A percentile compares a stretch with the other conserved stretches of the same genome.
Evolutionary conservation across 495 filamentous ascomycete genomes (phyloP).

Genomic region (Aspergillus biplanus): DNA sequence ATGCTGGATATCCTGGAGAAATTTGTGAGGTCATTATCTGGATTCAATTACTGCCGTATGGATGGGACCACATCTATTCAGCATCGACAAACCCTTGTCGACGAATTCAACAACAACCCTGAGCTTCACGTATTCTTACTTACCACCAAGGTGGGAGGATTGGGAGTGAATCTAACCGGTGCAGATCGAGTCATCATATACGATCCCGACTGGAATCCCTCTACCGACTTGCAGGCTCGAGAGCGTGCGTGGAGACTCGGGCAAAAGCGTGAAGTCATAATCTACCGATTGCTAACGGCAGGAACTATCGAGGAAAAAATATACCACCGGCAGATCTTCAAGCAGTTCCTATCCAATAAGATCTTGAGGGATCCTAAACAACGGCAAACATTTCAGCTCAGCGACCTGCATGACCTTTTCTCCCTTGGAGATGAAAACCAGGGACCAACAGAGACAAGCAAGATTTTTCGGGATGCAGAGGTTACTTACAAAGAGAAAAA

Average conservation of each 20-base stretch:
- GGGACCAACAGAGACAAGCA: conserved; percentile 77
- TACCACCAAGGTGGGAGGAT: conserved; percentile 91
- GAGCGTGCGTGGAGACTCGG: conserved; percentile 95
- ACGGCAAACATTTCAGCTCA: conserved; percentile 79
- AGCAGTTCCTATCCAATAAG: conserved; percentile 94
- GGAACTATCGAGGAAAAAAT: conserved; percentile 99
- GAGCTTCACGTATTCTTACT: conserved; percentile 86
- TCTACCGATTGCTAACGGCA: conserved; percentile 95
- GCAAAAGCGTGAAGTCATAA: conserved; percentile 89
- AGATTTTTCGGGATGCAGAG: conserved; percentile 81
- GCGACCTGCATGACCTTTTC: conserved; percentile 90
- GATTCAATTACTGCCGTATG: conserved; percentile 85
- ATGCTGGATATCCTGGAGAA: conserved; percentile 93
- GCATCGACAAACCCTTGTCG: conserved; percentile 79
- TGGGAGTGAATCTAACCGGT: conserved; percentile 92
- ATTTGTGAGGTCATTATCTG: conserved; percentile 66
- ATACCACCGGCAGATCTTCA: conserved; percentile 96
- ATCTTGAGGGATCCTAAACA: conserved; percentile 92
- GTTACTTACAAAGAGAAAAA: conserved; percentile 56
- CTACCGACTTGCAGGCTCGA: conserved; percentile 90
- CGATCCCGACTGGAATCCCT: conserved; percentile 98
- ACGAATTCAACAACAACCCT: conserved; percentile 84
- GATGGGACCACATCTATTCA: conserved; percentile 87
- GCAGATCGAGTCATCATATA: conserved; percentile 96
- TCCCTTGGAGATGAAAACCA: conserved; percentile 71